Conservation (phyloP, 352 stramenopile genomes). For the Phytophthora foliorum region DNA sequence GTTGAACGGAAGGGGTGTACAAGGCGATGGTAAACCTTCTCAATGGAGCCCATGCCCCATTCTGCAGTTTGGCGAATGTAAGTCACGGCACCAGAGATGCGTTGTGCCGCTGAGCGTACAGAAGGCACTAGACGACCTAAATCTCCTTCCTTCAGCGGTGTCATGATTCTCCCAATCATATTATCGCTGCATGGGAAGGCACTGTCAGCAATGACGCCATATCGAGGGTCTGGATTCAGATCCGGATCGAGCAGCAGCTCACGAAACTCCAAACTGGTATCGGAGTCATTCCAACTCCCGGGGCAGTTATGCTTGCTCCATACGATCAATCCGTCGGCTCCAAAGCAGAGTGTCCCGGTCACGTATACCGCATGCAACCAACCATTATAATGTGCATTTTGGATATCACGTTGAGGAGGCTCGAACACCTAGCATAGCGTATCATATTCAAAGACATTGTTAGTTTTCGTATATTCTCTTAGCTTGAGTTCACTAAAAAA, state of each 20-base stretch:
- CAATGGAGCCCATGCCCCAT: slow-evolving; percentile 1
- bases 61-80: background rate
- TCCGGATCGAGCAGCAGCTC: background rate
- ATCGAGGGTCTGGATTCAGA: background rate
- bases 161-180: background rate
- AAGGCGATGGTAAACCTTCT: background rate
- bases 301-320: slow-evolving; percentile 26
- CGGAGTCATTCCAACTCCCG: slow-evolving; percentile 18
- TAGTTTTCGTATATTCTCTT: no score
- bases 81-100: background rate
- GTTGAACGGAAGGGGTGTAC: background rate
- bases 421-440: background rate
- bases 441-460: no score
- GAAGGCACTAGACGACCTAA: background rate
- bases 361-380: slow-evolving; percentile 27
- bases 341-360: slow-evolving; percentile 16
- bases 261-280: slow-evolving; percentile 9
- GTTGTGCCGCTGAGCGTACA: background rate
- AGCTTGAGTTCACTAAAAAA: background rate
- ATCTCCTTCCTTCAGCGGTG: background rate
- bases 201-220: slow-evolving; percentile 12
- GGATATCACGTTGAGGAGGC: background rate
- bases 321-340: slow-evolving; percentile 24
- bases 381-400: slow-evolving; percentile 29
- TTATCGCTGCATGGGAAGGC: background rate